These are phyloP conservation scores for Geosmithia putterillii DNA, from an alignment of 2,329 filamentous ascomycete species.

Conservation along the genomic window DNA sequence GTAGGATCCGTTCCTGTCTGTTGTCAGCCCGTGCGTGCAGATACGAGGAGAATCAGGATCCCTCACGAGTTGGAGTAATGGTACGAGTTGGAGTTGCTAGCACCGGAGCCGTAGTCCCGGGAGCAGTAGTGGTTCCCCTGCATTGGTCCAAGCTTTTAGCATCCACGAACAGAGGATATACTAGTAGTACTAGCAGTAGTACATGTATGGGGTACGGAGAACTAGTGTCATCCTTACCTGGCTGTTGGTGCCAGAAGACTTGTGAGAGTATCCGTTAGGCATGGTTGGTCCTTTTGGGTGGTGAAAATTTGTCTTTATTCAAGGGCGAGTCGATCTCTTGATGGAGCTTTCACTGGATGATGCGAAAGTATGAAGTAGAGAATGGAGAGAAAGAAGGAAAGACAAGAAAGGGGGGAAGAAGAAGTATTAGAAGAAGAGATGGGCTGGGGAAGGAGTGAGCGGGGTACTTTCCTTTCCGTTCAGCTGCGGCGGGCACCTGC, in stretches of 20 bases:
- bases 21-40: not conserved
- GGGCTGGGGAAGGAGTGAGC: too few species aligned
- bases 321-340: too few species aligned
- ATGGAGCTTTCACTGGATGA: too few species aligned
- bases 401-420: too few species aligned
- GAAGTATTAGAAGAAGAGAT: too few species aligned
- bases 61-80: slow-evolving; percentile 55
- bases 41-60: not conserved
- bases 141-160: not conserved
- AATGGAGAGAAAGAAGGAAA: too few species aligned
- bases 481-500: too few species aligned
- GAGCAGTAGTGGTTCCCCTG: slow-evolving; percentile 58
- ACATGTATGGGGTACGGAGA: too few species aligned
- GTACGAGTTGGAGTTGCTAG: slow-evolving; percentile 45
- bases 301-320: too few species aligned
- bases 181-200: not conserved
- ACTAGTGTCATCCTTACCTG: slow-evolving; percentile 30
- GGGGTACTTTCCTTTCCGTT: too few species aligned
- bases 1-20: slow-evolving; percentile 48
- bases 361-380: too few species aligned
- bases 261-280: slow-evolving; percentile 24
- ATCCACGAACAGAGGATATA: not conserved
- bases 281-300: slow-evolving; percentile 1
- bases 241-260: slow-evolving; percentile 47
- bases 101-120: slow-evolving; percentile 47